Percentiles rank a stretch among this genome's conserved stretches.
Conservation (phyloP, 148 eudicot genomes). For the Vaccinium macrocarpon region DNA sequence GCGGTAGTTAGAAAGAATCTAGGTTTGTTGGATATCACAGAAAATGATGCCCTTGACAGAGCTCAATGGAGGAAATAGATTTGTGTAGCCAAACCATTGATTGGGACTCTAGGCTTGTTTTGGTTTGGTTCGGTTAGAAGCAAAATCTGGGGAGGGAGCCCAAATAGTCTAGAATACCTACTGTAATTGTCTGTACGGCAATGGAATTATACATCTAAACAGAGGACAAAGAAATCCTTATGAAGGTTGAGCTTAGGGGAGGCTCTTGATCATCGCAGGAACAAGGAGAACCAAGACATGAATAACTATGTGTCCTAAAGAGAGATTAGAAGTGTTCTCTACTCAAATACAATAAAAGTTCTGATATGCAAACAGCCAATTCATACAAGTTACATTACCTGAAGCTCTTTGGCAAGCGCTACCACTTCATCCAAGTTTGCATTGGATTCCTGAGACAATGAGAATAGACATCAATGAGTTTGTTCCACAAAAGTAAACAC, state of each 20-base stretch:
- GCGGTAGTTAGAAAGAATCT: not conserved
- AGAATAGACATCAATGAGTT: not conserved
- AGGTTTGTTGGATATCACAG: not conserved
- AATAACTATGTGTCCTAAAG: not conserved
- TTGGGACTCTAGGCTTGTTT: not conserved
- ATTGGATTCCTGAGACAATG: conserved; percentile 66
- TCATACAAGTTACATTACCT: conserved; percentile 38
- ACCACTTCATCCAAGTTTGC: conserved; percentile 91
- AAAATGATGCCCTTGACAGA: not conserved
- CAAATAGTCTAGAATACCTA: not conserved
- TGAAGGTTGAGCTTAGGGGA: not conserved
- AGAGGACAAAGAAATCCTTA: not conserved
- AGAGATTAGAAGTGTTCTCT: not conserved
- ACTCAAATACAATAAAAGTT: not conserved
- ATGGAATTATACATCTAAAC: not conserved
- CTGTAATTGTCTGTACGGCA: not conserved
- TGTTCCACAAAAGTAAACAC: not conserved
- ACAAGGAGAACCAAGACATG: not conserved
- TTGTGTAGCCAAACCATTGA: not conserved
- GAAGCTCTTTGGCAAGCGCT: conserved; percentile 84
- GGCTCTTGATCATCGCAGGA: not conserved
- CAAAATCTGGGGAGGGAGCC: not conserved
- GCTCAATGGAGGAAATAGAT: not conserved
- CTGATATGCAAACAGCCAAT: not conserved
- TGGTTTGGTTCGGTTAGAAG: not conserved